Base-by-base conservation (phyloP, 129 eudicot genomes). In the Silybum marianum region DNA sequence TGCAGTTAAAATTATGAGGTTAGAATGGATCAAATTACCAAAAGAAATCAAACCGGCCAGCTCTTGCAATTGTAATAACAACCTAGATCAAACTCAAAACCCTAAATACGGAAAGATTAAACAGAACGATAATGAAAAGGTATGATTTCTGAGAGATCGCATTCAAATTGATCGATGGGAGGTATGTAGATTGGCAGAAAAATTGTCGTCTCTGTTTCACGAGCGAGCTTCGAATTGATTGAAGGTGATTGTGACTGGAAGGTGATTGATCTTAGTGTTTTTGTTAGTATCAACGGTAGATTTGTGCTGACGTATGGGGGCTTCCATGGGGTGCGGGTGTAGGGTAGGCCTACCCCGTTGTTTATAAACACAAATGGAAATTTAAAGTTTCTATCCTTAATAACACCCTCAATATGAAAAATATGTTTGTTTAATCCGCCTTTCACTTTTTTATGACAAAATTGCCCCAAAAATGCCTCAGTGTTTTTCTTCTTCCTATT, bases 221-320 rank as follows among this genome's bases (percentile, higher is more conserved):
- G 78, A 83, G 72, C 68, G 73, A 70, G 86, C 72, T 82, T 70
- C 38, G 86, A 83, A 83, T 34, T 75, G 82, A 83, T 76, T 39
- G 65, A 65, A 62, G 73, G 66, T 83, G 86, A 83, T 71, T 40
- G 74, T 26, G 78, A 40, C 74, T 77, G 46, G 66, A 77, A 72
- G 40, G 78, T 28, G 74, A 75, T 81, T 76, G 85, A 76, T 82
- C 79, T 58, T 25, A 81, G 79, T 30, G 79, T n/a, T 23, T n/a
- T 78, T 22, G 80, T 51, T 82, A 16, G 82, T 25, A 76, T 77
- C 82, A 76, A 83, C 82, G 78, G 86, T 70, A 19, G 82, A 76
- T 83, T 18, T 25, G 84, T 63, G 78, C 46, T 65, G 84, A 18
- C 48, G 44, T 68, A 81, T 81, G 73, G 42, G 68, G 67, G 40